A percentile compares a stretch with the other conserved stretches of the same genome.
These are phyloP conservation scores for Lignosus rhinocerotis DNA, from an alignment of 1,284 basidiomycete species.

Conservation along the genomic window DNA sequence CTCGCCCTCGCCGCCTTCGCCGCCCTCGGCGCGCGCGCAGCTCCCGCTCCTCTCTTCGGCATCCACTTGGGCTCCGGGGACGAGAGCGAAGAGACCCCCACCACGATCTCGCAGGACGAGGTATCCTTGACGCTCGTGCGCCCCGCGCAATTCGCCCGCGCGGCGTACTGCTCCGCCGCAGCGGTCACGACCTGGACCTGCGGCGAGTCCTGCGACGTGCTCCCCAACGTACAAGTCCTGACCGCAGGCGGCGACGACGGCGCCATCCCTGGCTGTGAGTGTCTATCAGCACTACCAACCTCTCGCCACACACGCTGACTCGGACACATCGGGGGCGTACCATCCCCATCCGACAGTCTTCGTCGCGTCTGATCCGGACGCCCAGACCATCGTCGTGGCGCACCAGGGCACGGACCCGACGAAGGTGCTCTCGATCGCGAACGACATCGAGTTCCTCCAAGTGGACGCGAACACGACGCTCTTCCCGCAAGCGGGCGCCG, in stretches of 20 bases:
- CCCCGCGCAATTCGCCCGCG: constrained; percentile 41
- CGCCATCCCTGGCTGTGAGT: constrained; percentile 19
- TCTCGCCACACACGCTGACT: no score
- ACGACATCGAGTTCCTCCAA: constrained; percentile 42
- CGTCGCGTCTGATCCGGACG: constrained; percentile 41
- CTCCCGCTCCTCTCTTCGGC: constrained; percentile 27
- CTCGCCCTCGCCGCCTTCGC: constrained; percentile 14
- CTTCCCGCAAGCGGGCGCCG: constrained; percentile 36
- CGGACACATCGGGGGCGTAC: no score
- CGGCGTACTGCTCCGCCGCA: constrained; percentile 41
- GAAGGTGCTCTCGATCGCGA: constrained; percentile 44
- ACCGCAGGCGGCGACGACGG: constrained; percentile 60
- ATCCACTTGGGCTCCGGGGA: constrained; percentile 25
- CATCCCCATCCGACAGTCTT: constrained; percentile 31
- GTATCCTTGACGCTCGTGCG: constrained; percentile 34
- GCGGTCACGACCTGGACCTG: constrained; percentile 38
- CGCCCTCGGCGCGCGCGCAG: constrained; percentile 17
- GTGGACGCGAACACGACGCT: constrained; percentile 39
- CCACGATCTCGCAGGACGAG: constrained; percentile 24
- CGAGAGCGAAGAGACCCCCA: constrained; percentile 12
- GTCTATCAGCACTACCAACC: no score
- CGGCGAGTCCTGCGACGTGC: constrained; percentile 41
- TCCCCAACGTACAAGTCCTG: constrained; percentile 50
- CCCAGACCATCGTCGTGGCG: constrained; percentile 45
- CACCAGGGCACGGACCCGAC: constrained; percentile 47